Conservation (phyloP, 495 filamentous ascomycete genomes). For the Pyrenopolyporus hunteri region DNA sequence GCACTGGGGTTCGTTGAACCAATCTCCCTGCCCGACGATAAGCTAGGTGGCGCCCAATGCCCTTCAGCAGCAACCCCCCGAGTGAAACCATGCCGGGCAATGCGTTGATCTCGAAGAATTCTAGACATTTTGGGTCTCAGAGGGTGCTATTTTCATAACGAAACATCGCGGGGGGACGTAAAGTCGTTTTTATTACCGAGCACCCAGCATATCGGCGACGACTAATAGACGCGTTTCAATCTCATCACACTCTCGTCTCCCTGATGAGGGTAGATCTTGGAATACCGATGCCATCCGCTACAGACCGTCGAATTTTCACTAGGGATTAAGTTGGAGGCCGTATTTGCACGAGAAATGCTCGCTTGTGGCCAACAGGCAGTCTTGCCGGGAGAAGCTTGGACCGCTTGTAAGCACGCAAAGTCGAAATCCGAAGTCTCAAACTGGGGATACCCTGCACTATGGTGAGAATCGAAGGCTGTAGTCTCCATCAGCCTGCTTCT, state of each 20-base stretch:
- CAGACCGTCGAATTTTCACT: too few species aligned
- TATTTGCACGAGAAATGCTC: not conserved
- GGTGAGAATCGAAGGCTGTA: constrained; percentile 11
- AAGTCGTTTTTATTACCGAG: too few species aligned
- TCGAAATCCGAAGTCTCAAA: constrained; percentile 7
- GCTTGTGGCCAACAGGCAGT: constrained; percentile 22
- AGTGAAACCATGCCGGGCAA: constrained; percentile 17
- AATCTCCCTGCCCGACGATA: constrained; percentile 27
- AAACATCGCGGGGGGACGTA: constrained; percentile 35
- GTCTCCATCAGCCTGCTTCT: constrained; percentile 10
- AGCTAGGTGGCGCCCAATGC: constrained; percentile 11
- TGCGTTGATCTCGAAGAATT: constrained; percentile 39
- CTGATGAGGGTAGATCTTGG: too few species aligned
- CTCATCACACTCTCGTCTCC: constrained; percentile 9
- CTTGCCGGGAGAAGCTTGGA: constrained; percentile 27
- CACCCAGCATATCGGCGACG: constrained; percentile 21
- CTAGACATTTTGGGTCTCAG: constrained; percentile 34
- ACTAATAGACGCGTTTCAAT: constrained; percentile 25
- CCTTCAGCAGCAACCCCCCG: constrained; percentile 15
- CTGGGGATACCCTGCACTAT: constrained; percentile 6
- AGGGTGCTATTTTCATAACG: constrained; percentile 20
- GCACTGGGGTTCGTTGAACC: constrained; percentile 1
- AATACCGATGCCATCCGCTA: too few species aligned
- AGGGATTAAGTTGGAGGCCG: too few species aligned
- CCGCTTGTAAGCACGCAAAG: constrained; percentile 17